A percentile compares a stretch with the other conserved stretches of the same genome.
These are phyloP conservation scores for Blastobotrys parvus DNA, from an alignment of 805 yeast species.

Conservation along the genomic window DNA sequence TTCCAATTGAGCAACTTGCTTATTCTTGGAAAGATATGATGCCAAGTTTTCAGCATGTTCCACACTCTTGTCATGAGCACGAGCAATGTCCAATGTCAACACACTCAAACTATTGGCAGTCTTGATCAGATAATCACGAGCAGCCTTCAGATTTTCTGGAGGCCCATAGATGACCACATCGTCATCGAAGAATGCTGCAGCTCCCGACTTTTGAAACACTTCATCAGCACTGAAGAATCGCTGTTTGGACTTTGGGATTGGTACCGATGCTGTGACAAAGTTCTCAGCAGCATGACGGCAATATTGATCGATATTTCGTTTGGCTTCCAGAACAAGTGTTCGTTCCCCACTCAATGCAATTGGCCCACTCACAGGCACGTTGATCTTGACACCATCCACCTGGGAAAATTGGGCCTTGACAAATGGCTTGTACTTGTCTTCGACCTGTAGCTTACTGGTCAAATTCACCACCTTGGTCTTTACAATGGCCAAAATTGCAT, in stretches of 20 bases:
- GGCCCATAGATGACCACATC: slow-evolving; percentile 51
- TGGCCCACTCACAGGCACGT: slow-evolving; percentile 22
- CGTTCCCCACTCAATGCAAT: slow-evolving; percentile 64
- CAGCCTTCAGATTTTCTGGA: slow-evolving; percentile 44
- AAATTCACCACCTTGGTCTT: slow-evolving; percentile 54
- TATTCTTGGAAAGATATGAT: slow-evolving; percentile 41
- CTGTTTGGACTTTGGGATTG: slow-evolving; percentile 62
- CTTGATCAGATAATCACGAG: slow-evolving; percentile 53
- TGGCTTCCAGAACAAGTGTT: slow-evolving; percentile 50
- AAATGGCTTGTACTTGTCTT: slow-evolving; percentile 22
- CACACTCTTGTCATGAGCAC: slow-evolving; percentile 77
- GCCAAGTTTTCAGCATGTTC: slow-evolving; percentile 72
- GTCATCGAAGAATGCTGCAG: slow-evolving; percentile 21
- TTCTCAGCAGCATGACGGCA: slow-evolving; percentile 38
- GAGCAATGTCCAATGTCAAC: slow-evolving; percentile 71
- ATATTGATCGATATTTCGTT: slow-evolving; percentile 39
- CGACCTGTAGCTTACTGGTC: slow-evolving; percentile 18
- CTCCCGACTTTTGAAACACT: slow-evolving; percentile 25
- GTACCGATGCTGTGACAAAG: slow-evolving; percentile 45
- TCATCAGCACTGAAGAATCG: slow-evolving; percentile 42
- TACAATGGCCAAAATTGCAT: slow-evolving; percentile 62
- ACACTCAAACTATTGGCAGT: slow-evolving; percentile 52
- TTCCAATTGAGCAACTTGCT: slow-evolving; percentile 34
- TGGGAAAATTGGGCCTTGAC: slow-evolving; percentile 17
- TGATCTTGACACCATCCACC: slow-evolving; percentile 1